Evolutionary conservation across 2,329 filamentous ascomycete genomes (phyloP).

Genomic region (Albophoma yamanashiensis): DNA sequence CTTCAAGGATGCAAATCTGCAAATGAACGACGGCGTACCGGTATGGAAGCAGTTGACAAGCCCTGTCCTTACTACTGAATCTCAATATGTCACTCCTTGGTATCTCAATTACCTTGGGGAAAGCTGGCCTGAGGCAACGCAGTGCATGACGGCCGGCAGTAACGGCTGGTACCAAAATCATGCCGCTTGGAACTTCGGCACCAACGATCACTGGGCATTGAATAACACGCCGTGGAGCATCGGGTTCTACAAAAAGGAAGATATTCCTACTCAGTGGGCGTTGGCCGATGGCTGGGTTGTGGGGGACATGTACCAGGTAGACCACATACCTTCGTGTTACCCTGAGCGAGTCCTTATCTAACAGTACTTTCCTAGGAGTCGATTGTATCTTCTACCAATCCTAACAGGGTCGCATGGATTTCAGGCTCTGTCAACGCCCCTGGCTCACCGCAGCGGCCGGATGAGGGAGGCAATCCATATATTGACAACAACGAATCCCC

Average conservation of each 20-base stretch:
- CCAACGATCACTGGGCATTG: conserved; percentile 42
- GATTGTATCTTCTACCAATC: conserved; percentile 39
- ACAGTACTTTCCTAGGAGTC: conserved; percentile 20
- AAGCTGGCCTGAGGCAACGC: conserved; percentile 36
- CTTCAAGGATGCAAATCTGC: conserved; percentile 44
- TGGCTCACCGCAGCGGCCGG: conserved; percentile 27
- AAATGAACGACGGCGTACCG: conserved; percentile 32
- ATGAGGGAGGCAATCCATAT: conserved; percentile 32
- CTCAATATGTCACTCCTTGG: conserved; percentile 38
- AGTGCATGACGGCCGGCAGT: conserved; percentile 40
- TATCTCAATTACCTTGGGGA: conserved; percentile 44
- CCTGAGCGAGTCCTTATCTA: conserved; percentile 16
- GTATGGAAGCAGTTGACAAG: conserved; percentile 36
- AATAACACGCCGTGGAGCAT: conserved; percentile 44
- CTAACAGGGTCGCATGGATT: conserved; percentile 40
- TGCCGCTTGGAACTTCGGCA: conserved; percentile 35
- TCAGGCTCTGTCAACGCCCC: conserved; percentile 41
- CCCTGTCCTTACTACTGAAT: conserved; percentile 22
- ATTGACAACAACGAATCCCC: conserved; percentile 40
- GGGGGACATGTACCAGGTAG: conserved; percentile 41
- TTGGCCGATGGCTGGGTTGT: conserved; percentile 44
- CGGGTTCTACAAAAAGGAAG: conserved; percentile 36
- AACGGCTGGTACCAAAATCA: conserved; percentile 44
- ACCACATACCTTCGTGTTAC: conserved; percentile 13
- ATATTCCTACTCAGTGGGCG: conserved; percentile 43